These are phyloP conservation scores for Phytopythium ostracodes DNA, from an alignment of 352 stramenopile species.

Conservation along the genomic window DNA sequence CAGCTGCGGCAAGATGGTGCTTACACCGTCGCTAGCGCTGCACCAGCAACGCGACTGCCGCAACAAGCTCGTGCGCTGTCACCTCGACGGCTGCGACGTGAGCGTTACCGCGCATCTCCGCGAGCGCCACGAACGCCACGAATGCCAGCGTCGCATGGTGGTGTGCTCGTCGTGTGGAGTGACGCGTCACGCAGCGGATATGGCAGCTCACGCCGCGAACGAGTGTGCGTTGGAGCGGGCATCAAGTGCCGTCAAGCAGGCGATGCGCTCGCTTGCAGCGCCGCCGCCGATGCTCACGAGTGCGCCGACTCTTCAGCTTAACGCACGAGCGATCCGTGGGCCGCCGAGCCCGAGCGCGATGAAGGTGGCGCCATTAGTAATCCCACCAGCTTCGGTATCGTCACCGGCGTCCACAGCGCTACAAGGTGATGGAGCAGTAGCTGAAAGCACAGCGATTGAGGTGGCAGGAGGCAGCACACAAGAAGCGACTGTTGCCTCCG, in stretches of 20 bases:
- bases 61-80: constrained; percentile 36
- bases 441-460: constrained; percentile 7
- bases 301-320: constrained; percentile 11
- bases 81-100: constrained; percentile 28
- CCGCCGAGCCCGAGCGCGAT: constrained; percentile 8
- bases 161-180: constrained; percentile 38
- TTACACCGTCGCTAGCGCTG: constrained; percentile 45
- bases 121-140: constrained; percentile 53
- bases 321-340: constrained; percentile 20
- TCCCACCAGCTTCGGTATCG: constrained; percentile 8
- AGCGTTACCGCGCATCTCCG: constrained; percentile 27
- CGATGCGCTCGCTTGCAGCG: constrained; percentile 20
- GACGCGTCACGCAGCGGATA: constrained; percentile 32
- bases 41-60: constrained; percentile 51
- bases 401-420: constrained; percentile 8
- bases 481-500: neutral
- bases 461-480: neutral
- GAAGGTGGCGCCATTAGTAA: constrained; percentile 7
- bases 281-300: constrained; percentile 1
- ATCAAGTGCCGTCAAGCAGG: constrained; percentile 17
- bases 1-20: constrained; percentile 58
- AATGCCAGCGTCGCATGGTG: constrained; percentile 32
- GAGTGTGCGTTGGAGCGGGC: constrained; percentile 38
- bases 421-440: neutral
- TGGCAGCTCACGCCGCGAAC: constrained; percentile 29